These are phyloP conservation scores for Salinomyces thailandicus DNA, from an alignment of 2,329 filamentous ascomycete species.

Conservation along the genomic window DNA sequence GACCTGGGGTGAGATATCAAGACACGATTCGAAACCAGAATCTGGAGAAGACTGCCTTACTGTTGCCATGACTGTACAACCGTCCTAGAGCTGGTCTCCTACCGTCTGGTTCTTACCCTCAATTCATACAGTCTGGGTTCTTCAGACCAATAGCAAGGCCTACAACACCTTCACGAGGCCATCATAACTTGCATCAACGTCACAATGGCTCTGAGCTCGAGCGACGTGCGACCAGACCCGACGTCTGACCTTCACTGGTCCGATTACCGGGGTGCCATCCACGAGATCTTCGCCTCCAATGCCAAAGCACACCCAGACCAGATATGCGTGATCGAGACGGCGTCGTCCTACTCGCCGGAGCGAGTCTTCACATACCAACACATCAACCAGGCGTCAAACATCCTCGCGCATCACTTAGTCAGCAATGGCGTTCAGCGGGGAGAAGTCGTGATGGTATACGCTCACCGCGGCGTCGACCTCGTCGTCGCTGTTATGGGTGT, in stretches of 20 bases:
- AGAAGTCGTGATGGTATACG: constrained; percentile 90
- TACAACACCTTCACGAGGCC: too few species aligned
- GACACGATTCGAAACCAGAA: too few species aligned
- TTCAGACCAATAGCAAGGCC: too few species aligned
- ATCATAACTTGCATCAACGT: too few species aligned
- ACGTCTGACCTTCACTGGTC: constrained; percentile 58
- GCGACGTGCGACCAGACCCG: constrained; percentile 47
- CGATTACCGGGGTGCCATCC: constrained; percentile 55
- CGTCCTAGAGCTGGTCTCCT: too few species aligned
- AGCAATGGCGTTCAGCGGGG: constrained; percentile 62
- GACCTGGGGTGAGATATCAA: too few species aligned
- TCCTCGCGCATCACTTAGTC: constrained; percentile 67
- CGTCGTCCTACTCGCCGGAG: constrained; percentile 33
- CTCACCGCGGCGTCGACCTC: constrained; percentile 68
- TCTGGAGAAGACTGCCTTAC: too few species aligned
- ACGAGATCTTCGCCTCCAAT: constrained; percentile 58
- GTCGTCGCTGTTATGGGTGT: constrained; percentile 72
- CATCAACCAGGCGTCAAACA: constrained; percentile 76
- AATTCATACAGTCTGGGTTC: too few species aligned
- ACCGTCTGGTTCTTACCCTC: too few species aligned
- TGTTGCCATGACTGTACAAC: too few species aligned
- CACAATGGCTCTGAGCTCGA: constrained; percentile 1
- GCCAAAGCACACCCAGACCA: constrained; percentile 59
- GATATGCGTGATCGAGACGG: constrained; percentile 58
- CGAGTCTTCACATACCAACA: constrained; percentile 67